phyloP scores from a whole-genome alignment of 192 early-diverging fungal species.

The Linnemannia exigua region DNA sequence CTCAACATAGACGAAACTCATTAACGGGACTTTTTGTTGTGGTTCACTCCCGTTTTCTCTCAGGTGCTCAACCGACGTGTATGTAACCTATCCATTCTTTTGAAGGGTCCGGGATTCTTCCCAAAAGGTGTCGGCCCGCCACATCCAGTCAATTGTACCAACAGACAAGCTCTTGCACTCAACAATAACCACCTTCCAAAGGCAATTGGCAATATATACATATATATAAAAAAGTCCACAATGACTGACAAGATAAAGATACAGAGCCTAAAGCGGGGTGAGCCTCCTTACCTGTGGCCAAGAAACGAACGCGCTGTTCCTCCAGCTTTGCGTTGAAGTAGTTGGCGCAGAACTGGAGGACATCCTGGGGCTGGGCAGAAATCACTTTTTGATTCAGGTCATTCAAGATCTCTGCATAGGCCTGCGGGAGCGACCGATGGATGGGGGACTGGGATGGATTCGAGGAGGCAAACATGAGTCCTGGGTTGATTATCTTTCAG shows the following conservation, averaged over 20 bases:
- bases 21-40: background rate
- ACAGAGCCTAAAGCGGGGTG: background rate
- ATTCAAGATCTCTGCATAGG: constrained; percentile 76
- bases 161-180: background rate
- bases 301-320: constrained; percentile 75
- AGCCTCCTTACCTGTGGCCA: constrained; percentile 45
- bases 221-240: background rate
- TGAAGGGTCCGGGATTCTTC: background rate
- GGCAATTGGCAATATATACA: background rate
- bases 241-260: background rate
- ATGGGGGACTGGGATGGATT: constrained; percentile 52
- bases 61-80: background rate
- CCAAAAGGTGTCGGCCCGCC: background rate
- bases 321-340: constrained; percentile 91
- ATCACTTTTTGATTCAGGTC: constrained; percentile 88
- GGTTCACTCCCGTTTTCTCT: background rate
- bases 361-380: constrained; percentile 84
- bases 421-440: constrained; percentile 54
- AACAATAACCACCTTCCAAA: background rate
- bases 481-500: constrained; percentile 5
- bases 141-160: background rate
- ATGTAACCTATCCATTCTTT: background rate
- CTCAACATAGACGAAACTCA: background rate
- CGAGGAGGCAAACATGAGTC: constrained; percentile 53
- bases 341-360: constrained; percentile 93